Percentiles rank a stretch among this genome's conserved stretches.
Conservation (phyloP, 805 yeast species). For the Sugiyamaella chiloensis region DNA sequence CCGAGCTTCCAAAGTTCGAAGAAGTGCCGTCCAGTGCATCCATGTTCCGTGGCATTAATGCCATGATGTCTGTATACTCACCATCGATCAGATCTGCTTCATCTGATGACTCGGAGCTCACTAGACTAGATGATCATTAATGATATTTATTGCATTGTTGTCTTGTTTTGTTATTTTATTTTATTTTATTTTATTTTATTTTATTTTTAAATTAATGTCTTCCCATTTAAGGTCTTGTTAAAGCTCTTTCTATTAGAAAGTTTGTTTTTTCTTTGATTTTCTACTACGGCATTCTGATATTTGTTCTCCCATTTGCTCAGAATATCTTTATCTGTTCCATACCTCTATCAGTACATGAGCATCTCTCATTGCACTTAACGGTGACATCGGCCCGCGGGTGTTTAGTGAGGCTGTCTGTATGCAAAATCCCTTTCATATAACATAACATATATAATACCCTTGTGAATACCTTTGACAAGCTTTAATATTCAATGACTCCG, state of each 20-base stretch:
- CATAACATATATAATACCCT: background rate
- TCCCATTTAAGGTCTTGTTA: no score
- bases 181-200: no score
- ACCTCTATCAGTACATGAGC: no score
- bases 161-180: background rate
- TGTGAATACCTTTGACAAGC: background rate
- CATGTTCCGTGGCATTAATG: slow-evolving; percentile 21
- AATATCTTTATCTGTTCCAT: no score
- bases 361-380: no score
- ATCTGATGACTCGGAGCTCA: slow-evolving; percentile 4
- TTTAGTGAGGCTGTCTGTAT: no score
- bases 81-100: slow-evolving; percentile 10
- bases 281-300: no score
- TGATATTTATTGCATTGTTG: background rate
- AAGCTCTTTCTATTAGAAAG: no score
- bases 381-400: background rate
- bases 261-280: no score
- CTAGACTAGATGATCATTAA: background rate
- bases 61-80: slow-evolving; percentile 7
- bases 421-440: background rate
- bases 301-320: no score
- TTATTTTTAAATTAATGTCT: no score
- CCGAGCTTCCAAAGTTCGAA: slow-evolving; percentile 22
- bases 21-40: slow-evolving; percentile 17
- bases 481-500: background rate